Conservation (phyloP, 257 asterid species). For the Nicotiana undulata region DNA sequence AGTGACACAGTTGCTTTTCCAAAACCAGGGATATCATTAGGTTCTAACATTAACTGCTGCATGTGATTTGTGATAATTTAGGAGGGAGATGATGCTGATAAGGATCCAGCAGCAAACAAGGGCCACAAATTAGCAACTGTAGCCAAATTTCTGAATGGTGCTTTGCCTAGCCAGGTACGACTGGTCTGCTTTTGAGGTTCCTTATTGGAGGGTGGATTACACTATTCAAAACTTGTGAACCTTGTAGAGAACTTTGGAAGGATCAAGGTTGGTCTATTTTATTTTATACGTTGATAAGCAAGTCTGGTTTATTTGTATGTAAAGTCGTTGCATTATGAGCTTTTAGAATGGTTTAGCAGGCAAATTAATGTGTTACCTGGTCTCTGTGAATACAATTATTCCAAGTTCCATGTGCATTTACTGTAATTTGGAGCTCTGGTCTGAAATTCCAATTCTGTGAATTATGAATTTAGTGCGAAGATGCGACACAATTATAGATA, state of each 20-base stretch:
- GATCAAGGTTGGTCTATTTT: background rate
- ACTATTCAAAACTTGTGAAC: background rate
- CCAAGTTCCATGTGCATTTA: background rate
- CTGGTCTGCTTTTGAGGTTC: background rate
- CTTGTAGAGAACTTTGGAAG: background rate
- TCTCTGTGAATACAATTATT: background rate
- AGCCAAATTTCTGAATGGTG: constrained; percentile 67
- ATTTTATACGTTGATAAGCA: background rate
- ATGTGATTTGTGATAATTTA: constrained; percentile 27
- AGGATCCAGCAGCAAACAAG: constrained; percentile 44
- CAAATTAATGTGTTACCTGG: background rate
- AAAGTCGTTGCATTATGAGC: background rate
- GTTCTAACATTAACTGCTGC: constrained; percentile 22
- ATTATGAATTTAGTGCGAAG: background rate
- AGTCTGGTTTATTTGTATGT: background rate
- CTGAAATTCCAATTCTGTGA: background rate
- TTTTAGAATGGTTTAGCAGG: background rate
- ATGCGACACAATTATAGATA: background rate
- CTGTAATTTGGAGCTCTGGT: background rate
- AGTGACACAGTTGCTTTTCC: background rate
- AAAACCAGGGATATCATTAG: background rate
- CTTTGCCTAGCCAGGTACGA: constrained; percentile 68
- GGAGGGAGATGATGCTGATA: constrained; percentile 62
- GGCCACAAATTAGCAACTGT: constrained; percentile 42
- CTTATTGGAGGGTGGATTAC: background rate